phyloP scores from a whole-genome alignment of 1,284 basidiomycete species.

The Heterobasidion occidentale region DNA sequence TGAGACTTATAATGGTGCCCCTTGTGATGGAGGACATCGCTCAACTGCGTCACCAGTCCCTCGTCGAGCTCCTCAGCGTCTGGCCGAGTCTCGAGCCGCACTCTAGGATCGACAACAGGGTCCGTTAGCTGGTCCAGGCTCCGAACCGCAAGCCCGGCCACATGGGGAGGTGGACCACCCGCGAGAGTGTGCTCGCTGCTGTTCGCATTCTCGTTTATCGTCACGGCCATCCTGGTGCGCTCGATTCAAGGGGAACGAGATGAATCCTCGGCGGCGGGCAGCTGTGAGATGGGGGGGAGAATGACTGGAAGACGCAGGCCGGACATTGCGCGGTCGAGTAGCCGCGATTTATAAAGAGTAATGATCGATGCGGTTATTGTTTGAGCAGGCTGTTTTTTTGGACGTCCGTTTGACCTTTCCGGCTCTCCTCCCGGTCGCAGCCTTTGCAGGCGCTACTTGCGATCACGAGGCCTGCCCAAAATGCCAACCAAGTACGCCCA shows the following conservation, averaged over 20 bases:
- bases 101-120: conserved; percentile 19
- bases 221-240: neutral
- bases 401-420: too few species aligned
- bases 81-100: conserved; percentile 15
- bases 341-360: too few species aligned
- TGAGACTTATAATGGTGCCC: conserved; percentile 10
- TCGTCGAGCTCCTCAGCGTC: conserved; percentile 18
- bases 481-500: too few species aligned
- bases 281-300: neutral
- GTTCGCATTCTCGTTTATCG: neutral
- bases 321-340: neutral
- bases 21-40: conserved; percentile 18
- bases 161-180: neutral
- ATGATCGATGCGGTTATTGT: too few species aligned
- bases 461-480: too few species aligned
- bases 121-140: conserved; percentile 13
- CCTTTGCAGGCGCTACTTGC: too few species aligned
- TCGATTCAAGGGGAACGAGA: neutral
- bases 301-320: neutral
- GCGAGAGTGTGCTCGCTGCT: neutral
- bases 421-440: too few species aligned
- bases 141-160: conserved; percentile 6
- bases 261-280: neutral
- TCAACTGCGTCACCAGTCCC: conserved; percentile 16
- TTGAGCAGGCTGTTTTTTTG: too few species aligned